phyloP scores from a whole-genome alignment of 108 stramenopile species.

The Cyclotella sp. region DNA sequence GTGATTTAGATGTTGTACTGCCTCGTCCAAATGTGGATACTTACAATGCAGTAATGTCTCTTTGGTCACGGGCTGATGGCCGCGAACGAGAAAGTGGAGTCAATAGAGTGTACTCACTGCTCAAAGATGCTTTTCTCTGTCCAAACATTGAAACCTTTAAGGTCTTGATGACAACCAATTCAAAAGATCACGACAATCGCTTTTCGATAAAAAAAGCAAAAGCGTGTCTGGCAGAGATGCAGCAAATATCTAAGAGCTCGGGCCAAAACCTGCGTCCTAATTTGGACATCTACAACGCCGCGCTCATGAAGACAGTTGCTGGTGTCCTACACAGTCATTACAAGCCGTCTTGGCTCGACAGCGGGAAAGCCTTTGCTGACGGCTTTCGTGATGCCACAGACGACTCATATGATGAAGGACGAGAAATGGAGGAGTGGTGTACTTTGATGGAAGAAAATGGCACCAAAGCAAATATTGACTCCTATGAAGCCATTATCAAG shows the following conservation, averaged over 20 bases:
- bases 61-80: conserved; percentile 60
- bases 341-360: conserved; percentile 48
- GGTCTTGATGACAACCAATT: conserved; percentile 36
- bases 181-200: conserved; percentile 18
- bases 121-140: conserved; percentile 35
- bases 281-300: conserved; percentile 67
- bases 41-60: conserved; percentile 62
- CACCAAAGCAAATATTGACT: conserved; percentile 63
- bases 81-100: conserved; percentile 33
- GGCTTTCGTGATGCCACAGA: conserved; percentile 46
- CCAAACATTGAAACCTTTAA: conserved; percentile 48
- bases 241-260: conserved; percentile 26
- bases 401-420: conserved; percentile 50
- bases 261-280: conserved; percentile 45
- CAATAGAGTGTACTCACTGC: conserved; percentile 42
- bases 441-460: conserved; percentile 48
- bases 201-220: conserved; percentile 62
- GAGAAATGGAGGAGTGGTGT: conserved; percentile 62
- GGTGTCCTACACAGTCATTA: conserved; percentile 4
- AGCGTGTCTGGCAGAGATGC: conserved; percentile 56
- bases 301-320: conserved; percentile 36
- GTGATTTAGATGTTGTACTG: conserved; percentile 22
- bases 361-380: conserved; percentile 35
- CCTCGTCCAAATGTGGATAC: conserved; percentile 63
- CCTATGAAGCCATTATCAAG: conserved; percentile 77